These are phyloP conservation scores for Typha latifolia DNA, from an alignment of 176 grass and related monocot genomes.

Conservation along the genomic window DNA sequence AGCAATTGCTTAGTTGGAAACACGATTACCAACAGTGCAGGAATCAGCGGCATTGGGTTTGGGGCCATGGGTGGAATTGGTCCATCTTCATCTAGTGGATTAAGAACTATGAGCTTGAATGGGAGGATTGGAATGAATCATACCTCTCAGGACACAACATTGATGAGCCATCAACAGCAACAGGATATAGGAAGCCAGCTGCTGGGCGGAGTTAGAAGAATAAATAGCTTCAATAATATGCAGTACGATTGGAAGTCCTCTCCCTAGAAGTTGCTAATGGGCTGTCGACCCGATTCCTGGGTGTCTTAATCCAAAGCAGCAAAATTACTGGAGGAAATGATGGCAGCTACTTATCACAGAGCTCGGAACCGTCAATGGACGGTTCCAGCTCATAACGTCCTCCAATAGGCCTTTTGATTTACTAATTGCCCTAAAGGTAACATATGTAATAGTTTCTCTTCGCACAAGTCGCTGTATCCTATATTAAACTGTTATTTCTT, in stretches of 20 bases:
- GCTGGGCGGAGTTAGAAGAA: conserved; percentile 57
- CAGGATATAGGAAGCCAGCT: conserved; percentile 78
- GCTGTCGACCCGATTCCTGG: background rate
- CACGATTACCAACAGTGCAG: conserved; percentile 38
- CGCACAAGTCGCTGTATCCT: conserved; percentile 22
- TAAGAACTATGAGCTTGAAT: conserved; percentile 53
- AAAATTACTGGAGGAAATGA: background rate
- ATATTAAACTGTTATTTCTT: conserved; percentile 24
- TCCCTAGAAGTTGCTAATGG: conserved; percentile 35
- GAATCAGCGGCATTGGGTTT: conserved; percentile 46
- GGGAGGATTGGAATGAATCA: conserved; percentile 66
- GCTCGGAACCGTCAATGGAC: conserved; percentile 28
- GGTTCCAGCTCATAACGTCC: conserved; percentile 12
- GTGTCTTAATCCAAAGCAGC: background rate
- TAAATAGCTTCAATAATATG: conserved; percentile 81
- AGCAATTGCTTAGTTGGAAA: conserved; percentile 52
- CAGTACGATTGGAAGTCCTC: conserved; percentile 90
- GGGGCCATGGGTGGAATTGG: conserved; percentile 33
- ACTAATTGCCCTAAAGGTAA: conserved; percentile 23
- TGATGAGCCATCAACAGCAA: conserved; percentile 50
- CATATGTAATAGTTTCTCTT: conserved; percentile 18
- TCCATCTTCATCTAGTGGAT: conserved; percentile 15
- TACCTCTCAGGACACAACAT: conserved; percentile 49
- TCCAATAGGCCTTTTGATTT: conserved; percentile 6
- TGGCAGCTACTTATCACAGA: conserved; percentile 16